phyloP scores from a whole-genome alignment of 345 rosid genomes.

The Laguncularia racemosa region DNA sequence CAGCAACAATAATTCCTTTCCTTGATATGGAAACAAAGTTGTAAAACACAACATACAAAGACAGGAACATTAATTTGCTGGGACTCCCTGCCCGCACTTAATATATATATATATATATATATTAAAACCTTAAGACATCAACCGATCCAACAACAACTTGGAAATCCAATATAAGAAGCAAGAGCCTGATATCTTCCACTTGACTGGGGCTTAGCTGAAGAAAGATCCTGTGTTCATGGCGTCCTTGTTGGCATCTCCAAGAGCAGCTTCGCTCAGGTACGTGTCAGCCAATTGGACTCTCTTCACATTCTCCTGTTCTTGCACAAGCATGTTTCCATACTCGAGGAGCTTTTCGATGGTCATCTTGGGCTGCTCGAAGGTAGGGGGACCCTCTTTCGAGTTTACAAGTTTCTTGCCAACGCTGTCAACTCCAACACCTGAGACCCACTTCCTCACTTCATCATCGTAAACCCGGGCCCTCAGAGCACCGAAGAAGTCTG shows the following conservation, averaged over 20 bases:
- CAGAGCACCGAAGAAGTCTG: slow-evolving; percentile 24
- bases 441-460: slow-evolving; percentile 22
- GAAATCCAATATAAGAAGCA: too few relatives aligned
- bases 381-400: slow-evolving; percentile 22
- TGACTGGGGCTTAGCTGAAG: slow-evolving; percentile 3
- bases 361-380: slow-evolving; percentile 25
- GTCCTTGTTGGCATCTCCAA: slow-evolving; percentile 21
- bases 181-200: too few relatives aligned
- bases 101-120: too few relatives aligned
- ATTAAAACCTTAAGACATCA: too few relatives aligned
- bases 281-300: slow-evolving; percentile 24
- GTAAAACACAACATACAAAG: too few relatives aligned
- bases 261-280: slow-evolving; percentile 21
- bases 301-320: slow-evolving; percentile 23
- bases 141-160: too few relatives aligned
- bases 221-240: slow-evolving; percentile 14
- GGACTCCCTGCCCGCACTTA: too few relatives aligned
- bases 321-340: slow-evolving; percentile 20
- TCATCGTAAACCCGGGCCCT: slow-evolving; percentile 21
- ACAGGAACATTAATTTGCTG: too few relatives aligned
- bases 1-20: too few relatives aligned
- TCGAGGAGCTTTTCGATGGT: slow-evolving; percentile 20
- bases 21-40: too few relatives aligned
- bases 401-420: slow-evolving; percentile 21
- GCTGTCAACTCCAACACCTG: slow-evolving; percentile 10